Percentiles rank a stretch among this genome's conserved stretches.
phyloP scores from a whole-genome alignment of 371 early-diverging fungal species.

The Mucor irregularis region DNA sequence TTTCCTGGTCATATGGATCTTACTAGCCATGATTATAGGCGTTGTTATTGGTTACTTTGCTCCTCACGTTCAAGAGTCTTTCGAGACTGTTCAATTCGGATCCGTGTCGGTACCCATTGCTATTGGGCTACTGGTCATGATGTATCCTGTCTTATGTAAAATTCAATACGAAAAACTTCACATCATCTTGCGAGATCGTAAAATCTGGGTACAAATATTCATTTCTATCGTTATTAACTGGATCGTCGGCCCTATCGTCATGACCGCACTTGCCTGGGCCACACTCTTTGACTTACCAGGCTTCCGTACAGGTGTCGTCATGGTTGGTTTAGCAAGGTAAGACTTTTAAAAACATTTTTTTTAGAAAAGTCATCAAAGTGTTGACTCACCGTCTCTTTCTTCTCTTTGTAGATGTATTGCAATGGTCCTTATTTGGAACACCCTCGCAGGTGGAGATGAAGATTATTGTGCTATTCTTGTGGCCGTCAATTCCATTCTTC shows the following conservation, averaged over 20 bases:
- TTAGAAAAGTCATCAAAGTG: not conserved
- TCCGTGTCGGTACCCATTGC: constrained; percentile 72
- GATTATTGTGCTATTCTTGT: constrained; percentile 73
- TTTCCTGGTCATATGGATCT: constrained; percentile 57
- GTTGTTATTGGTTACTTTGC: constrained; percentile 70
- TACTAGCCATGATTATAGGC: constrained; percentile 67
- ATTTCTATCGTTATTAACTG: constrained; percentile 69
- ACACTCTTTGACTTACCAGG: constrained; percentile 69
- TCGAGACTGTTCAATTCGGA: constrained; percentile 59
- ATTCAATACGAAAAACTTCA: constrained; percentile 61
- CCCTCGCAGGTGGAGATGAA: constrained; percentile 65
- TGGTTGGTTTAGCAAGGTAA: constrained; percentile 67
- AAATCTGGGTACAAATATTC: constrained; percentile 46
- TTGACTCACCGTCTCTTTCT: not conserved
- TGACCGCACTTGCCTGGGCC: constrained; percentile 75
- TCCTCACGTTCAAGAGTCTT: constrained; percentile 52
- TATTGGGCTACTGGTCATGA: constrained; percentile 68
- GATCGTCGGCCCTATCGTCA: constrained; percentile 69
- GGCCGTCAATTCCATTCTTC: constrained; percentile 70
- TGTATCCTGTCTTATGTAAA: constrained; percentile 76
- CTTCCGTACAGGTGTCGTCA: constrained; percentile 71
- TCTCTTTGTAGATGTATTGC: constrained; percentile 71
- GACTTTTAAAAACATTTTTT: not conserved
- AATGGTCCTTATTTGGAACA: constrained; percentile 83
- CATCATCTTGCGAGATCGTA: constrained; percentile 33